These are phyloP conservation scores for Musa balbisiana DNA, from an alignment of 202 grass and related monocot genomes.

Conservation along the genomic window DNA sequence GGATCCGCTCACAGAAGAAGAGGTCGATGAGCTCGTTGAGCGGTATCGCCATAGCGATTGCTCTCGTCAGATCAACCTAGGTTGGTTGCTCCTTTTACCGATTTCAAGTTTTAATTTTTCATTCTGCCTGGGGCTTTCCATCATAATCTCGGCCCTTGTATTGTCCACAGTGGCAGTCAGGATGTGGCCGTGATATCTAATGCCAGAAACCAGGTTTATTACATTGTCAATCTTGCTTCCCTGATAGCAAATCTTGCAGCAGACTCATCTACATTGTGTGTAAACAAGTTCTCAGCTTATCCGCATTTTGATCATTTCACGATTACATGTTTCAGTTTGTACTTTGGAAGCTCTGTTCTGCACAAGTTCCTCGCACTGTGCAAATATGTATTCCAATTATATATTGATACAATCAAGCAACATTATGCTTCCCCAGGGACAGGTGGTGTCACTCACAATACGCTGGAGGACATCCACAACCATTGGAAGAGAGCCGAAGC, in stretches of 20 bases:
- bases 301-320: not conserved
- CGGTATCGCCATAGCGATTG: conserved; percentile 62
- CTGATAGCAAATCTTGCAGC: too few species aligned
- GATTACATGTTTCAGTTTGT: not conserved
- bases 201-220: too few species aligned
- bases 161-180: not conserved
- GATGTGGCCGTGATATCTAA: not conserved
- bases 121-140: not conserved
- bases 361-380: not conserved
- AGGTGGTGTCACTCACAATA: conserved; percentile 64
- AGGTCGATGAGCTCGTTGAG: conserved; percentile 53
- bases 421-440: conserved; percentile 31
- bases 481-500: conserved; percentile 72
- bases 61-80: conserved; percentile 71
- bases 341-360: not conserved
- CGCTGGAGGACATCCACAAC: conserved; percentile 73
- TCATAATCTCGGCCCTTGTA: not conserved
- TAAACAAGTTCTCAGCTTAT: not conserved
- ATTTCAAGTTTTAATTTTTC: not conserved
- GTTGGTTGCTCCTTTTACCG: conserved; percentile 19
- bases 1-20: conserved; percentile 42
- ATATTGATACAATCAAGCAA: not conserved
- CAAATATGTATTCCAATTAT: not conserved
- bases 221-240: too few species aligned
- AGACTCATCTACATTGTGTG: too few species aligned